Base-by-base conservation (phyloP, 2,329 filamentous ascomycete genomes). In the Talaromyces sp. region DNA sequence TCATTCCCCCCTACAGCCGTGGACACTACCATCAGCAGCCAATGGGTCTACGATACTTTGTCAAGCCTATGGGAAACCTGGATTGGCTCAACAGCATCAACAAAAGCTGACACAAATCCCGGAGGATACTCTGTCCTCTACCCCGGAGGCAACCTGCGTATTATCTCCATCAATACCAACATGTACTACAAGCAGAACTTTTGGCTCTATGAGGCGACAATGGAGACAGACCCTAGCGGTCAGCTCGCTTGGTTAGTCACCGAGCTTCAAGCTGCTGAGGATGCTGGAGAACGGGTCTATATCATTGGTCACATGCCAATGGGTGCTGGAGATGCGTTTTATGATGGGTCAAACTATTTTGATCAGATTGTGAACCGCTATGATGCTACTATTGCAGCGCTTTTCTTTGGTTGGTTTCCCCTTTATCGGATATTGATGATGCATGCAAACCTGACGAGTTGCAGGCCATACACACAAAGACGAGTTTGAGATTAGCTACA, bases 131-230 rank as follows among this genome's bases (percentile, higher is more conserved):
- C 84, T 3, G 77, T 79, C 13, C 77, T 76, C 58, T 77, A 82
- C 51, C 75, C 80, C 5, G 70, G 72, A n/a, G 78, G 78, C 2
- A 84, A 84, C 67, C 75, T 87, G 40, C 80, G 84, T 6, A 73
- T 88, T 69, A 86, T 88, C 69, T 86, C 84, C 8, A 73, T 86
- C 67, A 86, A 84, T 74, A 86, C 83, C 2, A 86, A 86, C 70
- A 70, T 86, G 63, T 86, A 83, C 73, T 87, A 87, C 72, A 80
- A 79, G 29, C 74, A 81, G 67, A 87, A 88, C 76, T 85, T 83
- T 71, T 85, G 81, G 78, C 72, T 86, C 11, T 87, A 85, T 67
- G 79, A 83, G 69, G 76, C 80, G 59, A 75, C 78, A 0, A 81
- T 84, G 76, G 73, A 82, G 63, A 74, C 73, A 4, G 85, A 86